Base-by-base conservation (phyloP, 176 grass and related monocot species). In the Oryza punctata region DNA sequence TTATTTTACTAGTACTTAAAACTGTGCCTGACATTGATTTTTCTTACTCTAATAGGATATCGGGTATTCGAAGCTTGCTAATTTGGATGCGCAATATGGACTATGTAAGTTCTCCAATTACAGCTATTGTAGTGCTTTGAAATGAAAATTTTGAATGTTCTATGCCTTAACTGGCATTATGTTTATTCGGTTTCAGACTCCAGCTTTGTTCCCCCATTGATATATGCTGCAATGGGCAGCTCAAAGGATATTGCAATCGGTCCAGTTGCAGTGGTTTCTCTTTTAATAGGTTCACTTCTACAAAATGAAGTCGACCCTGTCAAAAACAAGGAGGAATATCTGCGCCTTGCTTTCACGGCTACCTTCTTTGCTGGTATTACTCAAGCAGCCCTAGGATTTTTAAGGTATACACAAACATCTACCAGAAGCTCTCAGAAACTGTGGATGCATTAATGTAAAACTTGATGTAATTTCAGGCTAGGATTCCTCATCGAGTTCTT, bases 361-460 rank as follows among this genome's bases (percentile, higher is more conserved):
- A 96, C 96, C 35, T 99, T 99, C 85, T 99, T 99, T 69, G 96
- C 96, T 87, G 96, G 96, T 63, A 85, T 99, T 59, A 99, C 93
- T 92, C 93, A 99, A 90, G 96, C 96, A 68, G 81, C 89, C 47
- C 86, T 99, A 12, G 96, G 96, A 70, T 89, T 99, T 82, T 82
- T 99, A 27, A 96, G 96, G 96, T 99, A 89, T 61, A 37, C 23
- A 61, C 37, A 52, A 26, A 41, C 21, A 69, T 59, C 11, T 26
- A 10, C 14, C 30, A 38, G 23, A 78, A 69, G 12, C 23, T 52
- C 63, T 27, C 0, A 47, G 12, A 43, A 61, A 38, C 19, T 64
- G 63, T 83, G 15, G 15, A 8, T 35, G 21, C 5, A 47, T 21
- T 63, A 49, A 90, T 41, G 25, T 64, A 28, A 61, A 3, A 82